Base-by-base conservation (phyloP, 805 yeast genomes). In the Candida silvicultrix region DNA sequence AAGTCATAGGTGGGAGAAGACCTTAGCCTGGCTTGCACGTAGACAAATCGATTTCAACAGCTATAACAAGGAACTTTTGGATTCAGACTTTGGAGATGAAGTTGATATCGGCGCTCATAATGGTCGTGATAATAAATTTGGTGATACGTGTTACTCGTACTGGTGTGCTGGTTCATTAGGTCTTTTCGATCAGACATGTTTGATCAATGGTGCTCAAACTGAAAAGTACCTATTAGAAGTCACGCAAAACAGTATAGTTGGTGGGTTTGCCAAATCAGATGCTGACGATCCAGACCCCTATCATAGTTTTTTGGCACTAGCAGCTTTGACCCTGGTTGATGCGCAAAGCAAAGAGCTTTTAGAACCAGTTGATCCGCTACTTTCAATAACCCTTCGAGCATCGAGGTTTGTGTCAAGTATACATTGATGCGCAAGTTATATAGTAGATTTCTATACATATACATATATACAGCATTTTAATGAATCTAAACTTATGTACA, bases 141-240 rank as follows among this genome's bases (percentile, higher is more conserved):
- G 85, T 4, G 97, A 89, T 63, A 84, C 95, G 0, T 89, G 97
- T 66, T 89, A 89, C 58, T 77, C 84, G 7, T 89, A 89, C 73
- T 89, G 97, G 97, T 76, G 79, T 40, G 56, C 80, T 15, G 90
- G 78, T 2, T 69, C 87, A 5, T 65, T 88, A 49, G 54, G 58
- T 1, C 53, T 83, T 14, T 54, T 87, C 21, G 61, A 60, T 1
- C 46, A 52, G 0, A 49, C 53, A 6, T 46, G 48, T 0, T 57
- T 78, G 14, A 52, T 75, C 1, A 68, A 80, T 49, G 32, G 47
- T 7, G 57, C 60, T 0, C 58, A 57, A 6, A 71, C 74, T 1
- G 51, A 56, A 3, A 50, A 59, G 3, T 88, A 73, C 54, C 61
- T 89, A 19, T 50, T 83, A 12, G 52, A 66, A 0, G 60, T 65